phyloP scores from a whole-genome alignment of 345 rosid genomes.

The Syzygium grande region DNA sequence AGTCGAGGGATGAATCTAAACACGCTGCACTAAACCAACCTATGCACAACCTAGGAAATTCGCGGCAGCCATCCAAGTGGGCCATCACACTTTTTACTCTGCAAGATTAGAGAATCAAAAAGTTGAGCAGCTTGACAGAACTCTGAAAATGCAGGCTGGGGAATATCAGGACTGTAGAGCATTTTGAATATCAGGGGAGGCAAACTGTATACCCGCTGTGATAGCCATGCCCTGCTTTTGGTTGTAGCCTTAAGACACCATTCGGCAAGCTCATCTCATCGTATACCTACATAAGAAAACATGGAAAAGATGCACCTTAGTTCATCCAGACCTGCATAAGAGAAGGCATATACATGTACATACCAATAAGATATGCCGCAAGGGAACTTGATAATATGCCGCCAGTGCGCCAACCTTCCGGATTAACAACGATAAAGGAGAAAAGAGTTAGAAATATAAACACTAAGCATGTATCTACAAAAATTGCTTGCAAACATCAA shows the following conservation, averaged over 20 bases:
- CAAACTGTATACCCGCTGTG: slow-evolving; percentile 64
- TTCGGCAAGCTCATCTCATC: slow-evolving; percentile 94
- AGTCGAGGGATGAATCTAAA: neutral
- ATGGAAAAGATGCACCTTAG: neutral
- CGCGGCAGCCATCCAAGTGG: slow-evolving; percentile 62
- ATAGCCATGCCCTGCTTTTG: slow-evolving; percentile 85
- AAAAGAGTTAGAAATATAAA: neutral
- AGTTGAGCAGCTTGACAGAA: neutral
- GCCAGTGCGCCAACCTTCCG: slow-evolving; percentile 89
- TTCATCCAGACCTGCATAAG: neutral
- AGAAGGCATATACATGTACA: neutral
- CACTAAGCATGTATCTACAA: neutral
- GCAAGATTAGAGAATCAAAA: slow-evolving; percentile 15
- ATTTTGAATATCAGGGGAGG: neutral
- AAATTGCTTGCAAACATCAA: neutral
- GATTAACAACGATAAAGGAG: neutral
- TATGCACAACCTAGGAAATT: slow-evolving; percentile 71
- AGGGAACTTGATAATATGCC: slow-evolving; percentile 78
- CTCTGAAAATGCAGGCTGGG: neutral
- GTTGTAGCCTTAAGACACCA: slow-evolving; percentile 77
- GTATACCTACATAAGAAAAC: slow-evolving; percentile 37
- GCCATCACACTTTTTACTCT: slow-evolving; percentile 75
- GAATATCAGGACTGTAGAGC: neutral
- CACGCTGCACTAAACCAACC: slow-evolving; percentile 19
- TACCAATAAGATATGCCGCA: slow-evolving; percentile 85